phyloP scores from a whole-genome alignment of 129 eudicot species.

The Gnaphalium uliginosum region DNA sequence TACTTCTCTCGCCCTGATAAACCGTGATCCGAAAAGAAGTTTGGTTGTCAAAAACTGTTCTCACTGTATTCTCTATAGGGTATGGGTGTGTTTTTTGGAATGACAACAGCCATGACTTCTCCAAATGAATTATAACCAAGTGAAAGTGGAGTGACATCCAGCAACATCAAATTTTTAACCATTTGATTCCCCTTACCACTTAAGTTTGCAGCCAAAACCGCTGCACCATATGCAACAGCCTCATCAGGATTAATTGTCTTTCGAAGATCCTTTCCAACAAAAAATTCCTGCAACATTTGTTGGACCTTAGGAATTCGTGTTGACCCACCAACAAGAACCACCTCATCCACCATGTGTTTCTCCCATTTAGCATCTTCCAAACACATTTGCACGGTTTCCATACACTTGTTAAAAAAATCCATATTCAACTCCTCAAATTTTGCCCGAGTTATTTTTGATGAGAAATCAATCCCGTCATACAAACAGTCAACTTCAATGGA shows the following conservation, averaged over 20 bases:
- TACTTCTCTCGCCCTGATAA: constrained; percentile 22
- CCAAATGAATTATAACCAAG: neutral
- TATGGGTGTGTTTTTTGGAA: too few relatives aligned
- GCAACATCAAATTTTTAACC: too few relatives aligned
- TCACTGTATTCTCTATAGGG: too few relatives aligned
- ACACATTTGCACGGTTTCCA: too few relatives aligned
- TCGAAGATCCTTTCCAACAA: neutral
- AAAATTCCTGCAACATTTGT: constrained; percentile 3
- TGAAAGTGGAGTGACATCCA: neutral
- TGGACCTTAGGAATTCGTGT: constrained; percentile 17
- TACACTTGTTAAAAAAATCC: too few relatives aligned
- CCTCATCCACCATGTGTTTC: too few relatives aligned
- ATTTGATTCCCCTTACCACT: too few relatives aligned
- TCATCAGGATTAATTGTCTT: too few relatives aligned
- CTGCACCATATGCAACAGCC: too few relatives aligned
- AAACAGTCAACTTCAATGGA: neutral
- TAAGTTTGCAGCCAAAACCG: too few relatives aligned
- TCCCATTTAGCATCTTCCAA: too few relatives aligned
- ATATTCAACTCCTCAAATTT: too few relatives aligned
- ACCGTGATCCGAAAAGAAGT: neutral
- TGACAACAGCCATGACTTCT: neutral
- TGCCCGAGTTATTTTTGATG: neutral
- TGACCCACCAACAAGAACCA: neutral
- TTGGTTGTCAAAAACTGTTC: neutral
- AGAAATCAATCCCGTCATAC: constrained; percentile 11